Base-by-base conservation (phyloP, 495 filamentous ascomycete genomes). In the Tuber calosporum region DNA sequence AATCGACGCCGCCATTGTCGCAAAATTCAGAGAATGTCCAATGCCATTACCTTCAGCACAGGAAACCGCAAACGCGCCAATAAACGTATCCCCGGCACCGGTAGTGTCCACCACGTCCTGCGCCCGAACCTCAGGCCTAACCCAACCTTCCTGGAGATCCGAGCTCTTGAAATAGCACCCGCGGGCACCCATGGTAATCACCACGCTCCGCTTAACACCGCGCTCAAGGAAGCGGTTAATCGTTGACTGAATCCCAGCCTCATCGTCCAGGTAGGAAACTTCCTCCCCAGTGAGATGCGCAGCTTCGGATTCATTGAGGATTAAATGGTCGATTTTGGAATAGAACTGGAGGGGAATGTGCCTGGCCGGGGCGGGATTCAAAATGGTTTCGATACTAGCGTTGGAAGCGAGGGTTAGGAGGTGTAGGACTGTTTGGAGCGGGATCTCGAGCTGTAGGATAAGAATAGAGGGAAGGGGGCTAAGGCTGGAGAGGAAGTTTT, bases 221-320 rank as follows among this genome's bases (percentile, higher is more conserved):
- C 86, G 83, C 34, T 75, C 77, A 38, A 93, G 80, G 80, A 97
- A 93, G 37, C 84, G 84, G 20, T 79, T 67, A 3, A 87, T 86
- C 5, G 75, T 74, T 34, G 17, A 91, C 85, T 68, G 69, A 45
- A 74, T 83, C 70, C 79, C 75, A 84, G 42, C 85, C 48, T 86
- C 84, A 20, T 75, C 80, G 43, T 88, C 85, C n/a, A 87, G 76
- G 8, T 82, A 84, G 3, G 82, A 78, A 15, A 87, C 86, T 3
- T 83, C 74, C 73, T 85, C 73, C 75, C 86, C 86, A 9, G 86
- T 87, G 74, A 97, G 85, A 38, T 93, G 85, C 20, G 89, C 87
- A 0, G 94, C 92, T 83, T 99, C 95, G 0, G 90, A 93, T 84
- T 99, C 94, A 79, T 99, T 97, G 73, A 97, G 85, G 48, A 97